phyloP scores from a whole-genome alignment of 495 filamentous ascomycete genomes.

The Bacidia gigantensis region DNA sequence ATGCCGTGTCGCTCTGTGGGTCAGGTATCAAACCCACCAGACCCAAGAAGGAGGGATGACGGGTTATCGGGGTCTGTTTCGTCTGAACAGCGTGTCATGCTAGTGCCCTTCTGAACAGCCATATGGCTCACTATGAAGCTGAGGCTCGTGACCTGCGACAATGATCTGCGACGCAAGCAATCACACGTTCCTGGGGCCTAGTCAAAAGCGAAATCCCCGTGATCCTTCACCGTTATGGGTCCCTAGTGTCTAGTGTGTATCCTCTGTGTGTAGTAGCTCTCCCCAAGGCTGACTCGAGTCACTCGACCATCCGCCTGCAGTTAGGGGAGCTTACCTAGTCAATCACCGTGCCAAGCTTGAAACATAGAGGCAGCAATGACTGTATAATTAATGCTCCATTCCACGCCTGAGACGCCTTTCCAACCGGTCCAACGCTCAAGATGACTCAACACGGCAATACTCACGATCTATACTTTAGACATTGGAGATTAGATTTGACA shows the following conservation, averaged over 20 bases:
- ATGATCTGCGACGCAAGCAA: too few relatives aligned
- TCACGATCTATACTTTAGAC: background rate
- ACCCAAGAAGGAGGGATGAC: background rate
- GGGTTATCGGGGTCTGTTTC: background rate
- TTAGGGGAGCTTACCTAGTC: too few relatives aligned
- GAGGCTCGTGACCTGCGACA: background rate
- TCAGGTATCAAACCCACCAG: background rate
- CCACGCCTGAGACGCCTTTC: too few relatives aligned
- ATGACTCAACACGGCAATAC: background rate
- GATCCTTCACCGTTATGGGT: background rate
- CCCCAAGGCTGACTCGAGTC: too few relatives aligned
- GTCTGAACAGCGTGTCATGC: background rate
- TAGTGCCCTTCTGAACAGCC: background rate
- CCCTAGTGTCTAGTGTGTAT: too few relatives aligned
- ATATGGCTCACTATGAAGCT: background rate
- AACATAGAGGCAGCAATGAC: too few relatives aligned
- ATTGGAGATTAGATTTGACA: background rate
- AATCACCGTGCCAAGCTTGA: too few relatives aligned
- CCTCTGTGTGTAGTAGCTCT: too few relatives aligned
- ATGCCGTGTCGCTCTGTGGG: background rate
- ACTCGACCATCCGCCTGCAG: too few relatives aligned
- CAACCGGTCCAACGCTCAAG: background rate
- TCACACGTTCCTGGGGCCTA: too few relatives aligned
- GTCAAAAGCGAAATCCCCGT: too few relatives aligned
- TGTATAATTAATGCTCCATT: too few relatives aligned